Evolutionary conservation across 1,139 yeast species (phyloP), one percentile per base, ranked within the genome.

Genomic region (Scheffersomyces parashehatae): DNA sequence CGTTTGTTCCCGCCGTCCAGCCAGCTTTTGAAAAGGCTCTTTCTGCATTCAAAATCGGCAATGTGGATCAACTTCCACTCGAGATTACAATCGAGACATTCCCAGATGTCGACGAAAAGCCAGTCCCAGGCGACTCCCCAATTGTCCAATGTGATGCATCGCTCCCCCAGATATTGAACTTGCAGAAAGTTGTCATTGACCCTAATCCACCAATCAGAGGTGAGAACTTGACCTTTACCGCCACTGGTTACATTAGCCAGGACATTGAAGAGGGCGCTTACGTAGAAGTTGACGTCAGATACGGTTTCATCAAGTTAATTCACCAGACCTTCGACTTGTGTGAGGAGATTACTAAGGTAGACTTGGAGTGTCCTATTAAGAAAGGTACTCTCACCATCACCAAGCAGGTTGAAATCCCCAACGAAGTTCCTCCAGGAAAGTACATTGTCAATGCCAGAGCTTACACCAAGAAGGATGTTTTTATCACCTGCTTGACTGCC

Each of bases 381-480:
- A 71, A 80, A 53, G 99, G 98, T 5, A 64, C 69, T 43, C 84
- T 88, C 55, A 68, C 72, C 41, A 69, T 93, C 48, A 66, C 76
- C 31, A 89, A 90, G 66, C 67, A 72, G 37, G 95, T 93, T 29
- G 91, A 83, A 55, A 81, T 93, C 49, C 99, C 99, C 14, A 72
- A 76, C n/a, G 95, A 89, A 65, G 96, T 91, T 24, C 98, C 99
- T 46, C 97, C 98, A 28, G 99, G 98, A 36, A 85, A 80, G 62
- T 93, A 93, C 69, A 69, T 79, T 36, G 96, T 91, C 39, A 73
- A 77, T 47, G 98, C 97, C 14, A 81, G 93, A 59, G 99, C 98
- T 4, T 93, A 79, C 69, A 89, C 96, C 37, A 81, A 70, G 40
- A 89, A 87, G 44, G 97, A 88, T 55, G 83, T 79, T 39, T 78